Evolutionary conservation across 1,284 basidiomycete species (phyloP).

Genomic region (Puccinia novopanici): DNA sequence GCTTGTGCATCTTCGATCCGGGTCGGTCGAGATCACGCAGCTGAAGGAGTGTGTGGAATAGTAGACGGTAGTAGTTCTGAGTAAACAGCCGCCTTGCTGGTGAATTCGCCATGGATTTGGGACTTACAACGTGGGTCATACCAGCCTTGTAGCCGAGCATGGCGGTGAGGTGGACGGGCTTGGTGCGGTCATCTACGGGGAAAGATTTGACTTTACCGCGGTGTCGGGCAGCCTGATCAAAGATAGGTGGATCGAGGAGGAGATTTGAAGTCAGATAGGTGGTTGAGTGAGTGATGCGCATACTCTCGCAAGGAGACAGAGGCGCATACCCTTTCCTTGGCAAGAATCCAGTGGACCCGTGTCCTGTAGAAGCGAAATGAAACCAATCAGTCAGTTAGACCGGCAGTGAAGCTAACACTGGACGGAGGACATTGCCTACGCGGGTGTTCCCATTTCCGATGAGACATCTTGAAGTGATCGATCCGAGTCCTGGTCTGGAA

Average conservation of each 20-base stretch:
- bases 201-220: constrained; percentile 98
- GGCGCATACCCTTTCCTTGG: constrained; percentile 69
- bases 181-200: constrained; percentile 99
- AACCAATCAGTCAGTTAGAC: not conserved
- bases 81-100: no score
- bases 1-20: constrained; percentile 99
- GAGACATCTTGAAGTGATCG: constrained; percentile 53
- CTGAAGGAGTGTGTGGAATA: not conserved
- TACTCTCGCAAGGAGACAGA: constrained; percentile 51
- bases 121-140: constrained; percentile 87
- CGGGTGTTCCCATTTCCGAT: constrained; percentile 57
- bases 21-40: constrained; percentile 97
- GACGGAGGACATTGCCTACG: constrained; percentile 49
- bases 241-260: constrained; percentile 3
- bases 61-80: not conserved
- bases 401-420: no score
- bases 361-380: constrained; percentile 32
- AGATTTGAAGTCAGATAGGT: constrained; percentile 9
- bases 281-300: constrained; percentile 41
- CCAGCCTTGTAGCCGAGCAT: constrained; percentile 99
- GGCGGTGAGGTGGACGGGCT: constrained; percentile 97
- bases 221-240: constrained; percentile 78
- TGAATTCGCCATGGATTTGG: not conserved
- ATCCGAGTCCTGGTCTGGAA: not conserved
- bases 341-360: constrained; percentile 61